Conservation (phyloP, 257 asterid species). For the Plantago major region DNA sequence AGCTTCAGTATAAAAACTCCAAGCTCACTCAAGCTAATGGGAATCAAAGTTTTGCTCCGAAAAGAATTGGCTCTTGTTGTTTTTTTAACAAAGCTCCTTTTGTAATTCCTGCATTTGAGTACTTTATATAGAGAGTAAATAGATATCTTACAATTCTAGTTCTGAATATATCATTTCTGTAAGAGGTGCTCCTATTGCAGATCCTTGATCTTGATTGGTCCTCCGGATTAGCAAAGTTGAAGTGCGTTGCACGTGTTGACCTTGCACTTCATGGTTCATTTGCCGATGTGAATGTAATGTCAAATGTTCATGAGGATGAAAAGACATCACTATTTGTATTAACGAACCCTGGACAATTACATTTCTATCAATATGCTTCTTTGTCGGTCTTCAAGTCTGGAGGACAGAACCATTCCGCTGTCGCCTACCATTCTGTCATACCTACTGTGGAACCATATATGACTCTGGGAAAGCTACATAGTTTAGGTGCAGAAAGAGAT, state of each 20-base stretch:
- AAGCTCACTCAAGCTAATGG: too few species aligned
- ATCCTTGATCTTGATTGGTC: conserved; percentile 96
- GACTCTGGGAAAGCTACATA: conserved; percentile 62
- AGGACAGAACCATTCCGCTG: conserved; percentile 48
- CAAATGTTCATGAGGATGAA: conserved; percentile 47
- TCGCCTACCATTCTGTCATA: conserved; percentile 58
- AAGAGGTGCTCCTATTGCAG: conserved; percentile 44
- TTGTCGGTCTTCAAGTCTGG: conserved; percentile 60
- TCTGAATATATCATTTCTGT: conserved; percentile 21
- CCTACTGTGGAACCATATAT: conserved; percentile 80
- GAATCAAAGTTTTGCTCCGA: too few species aligned
- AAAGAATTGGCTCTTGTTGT: too few species aligned
- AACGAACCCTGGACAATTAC: conserved; percentile 88
- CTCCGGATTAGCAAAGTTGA: conserved; percentile 68
- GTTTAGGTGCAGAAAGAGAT: conserved; percentile 32
- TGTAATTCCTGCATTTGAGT: too few species aligned
- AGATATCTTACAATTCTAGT: background rate
- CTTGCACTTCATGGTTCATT: conserved; percentile 84
- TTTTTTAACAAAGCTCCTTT: too few species aligned
- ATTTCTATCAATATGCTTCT: conserved; percentile 56
- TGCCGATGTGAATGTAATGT: conserved; percentile 58
- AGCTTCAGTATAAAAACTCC: too few species aligned
- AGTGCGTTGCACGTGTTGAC: conserved; percentile 79
- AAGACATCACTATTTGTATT: conserved; percentile 59
- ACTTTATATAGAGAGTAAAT: too few species aligned